Evolutionary conservation across 345 rosid species (phyloP).

Genomic region (Populus ilicifolia): DNA sequence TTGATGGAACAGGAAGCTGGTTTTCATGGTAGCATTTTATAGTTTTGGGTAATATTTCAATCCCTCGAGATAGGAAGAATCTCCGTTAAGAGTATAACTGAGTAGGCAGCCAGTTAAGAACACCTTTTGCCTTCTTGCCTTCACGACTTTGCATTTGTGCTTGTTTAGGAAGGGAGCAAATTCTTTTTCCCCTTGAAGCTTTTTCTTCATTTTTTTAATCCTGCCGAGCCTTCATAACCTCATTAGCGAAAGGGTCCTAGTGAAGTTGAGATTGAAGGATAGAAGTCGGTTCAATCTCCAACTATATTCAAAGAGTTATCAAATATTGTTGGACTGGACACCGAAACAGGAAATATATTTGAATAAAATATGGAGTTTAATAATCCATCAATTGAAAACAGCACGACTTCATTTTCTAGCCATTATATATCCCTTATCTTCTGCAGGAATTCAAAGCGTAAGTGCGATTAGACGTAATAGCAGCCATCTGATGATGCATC

Average conservation of each 20-base stretch:
- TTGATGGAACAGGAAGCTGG: constrained; percentile 47
- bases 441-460: background rate
- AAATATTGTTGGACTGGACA: background rate
- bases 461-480: background rate
- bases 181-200: no score
- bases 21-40: constrained; percentile 27
- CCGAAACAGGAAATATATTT: background rate
- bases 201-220: no score
- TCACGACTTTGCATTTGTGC: no score
- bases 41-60: background rate
- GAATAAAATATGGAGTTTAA: background rate
- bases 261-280: background rate
- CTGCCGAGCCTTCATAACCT: background rate
- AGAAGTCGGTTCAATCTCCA: constrained; percentile 4
- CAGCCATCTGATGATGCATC: background rate
- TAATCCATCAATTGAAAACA: background rate
- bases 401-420: background rate
- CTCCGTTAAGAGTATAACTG: background rate
- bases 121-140: no score
- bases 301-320: background rate
- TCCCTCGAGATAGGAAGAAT: background rate
- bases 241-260: background rate
- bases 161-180: no score
- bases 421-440: background rate
- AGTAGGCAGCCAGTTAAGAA: background rate